Percentiles rank a stretch among this genome's conserved stretches.
These are phyloP conservation scores for Agaricales sp. DNA, from an alignment of 1,284 basidiomycete species.

Conservation along the genomic window DNA sequence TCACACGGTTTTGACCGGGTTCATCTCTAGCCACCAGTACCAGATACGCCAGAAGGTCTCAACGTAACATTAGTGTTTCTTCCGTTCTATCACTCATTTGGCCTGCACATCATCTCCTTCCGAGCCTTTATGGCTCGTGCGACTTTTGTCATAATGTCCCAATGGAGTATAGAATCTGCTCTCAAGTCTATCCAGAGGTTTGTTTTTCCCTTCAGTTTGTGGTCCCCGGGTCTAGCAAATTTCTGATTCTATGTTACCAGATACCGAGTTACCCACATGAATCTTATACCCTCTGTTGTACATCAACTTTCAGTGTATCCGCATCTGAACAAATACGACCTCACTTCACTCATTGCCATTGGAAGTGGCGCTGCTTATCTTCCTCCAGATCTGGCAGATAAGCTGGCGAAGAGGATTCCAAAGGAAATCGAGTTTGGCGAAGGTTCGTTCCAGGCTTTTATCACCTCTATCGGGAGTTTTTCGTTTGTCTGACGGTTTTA, in stretches of 20 bases:
- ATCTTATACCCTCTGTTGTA: conserved; percentile 53
- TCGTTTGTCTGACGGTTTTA: neutral
- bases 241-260: conserved; percentile 19
- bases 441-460: conserved; percentile 32
- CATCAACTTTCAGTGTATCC: conserved; percentile 55
- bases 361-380: conserved; percentile 59
- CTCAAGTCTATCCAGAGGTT: conserved; percentile 35
- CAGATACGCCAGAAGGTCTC: conserved; percentile 28
- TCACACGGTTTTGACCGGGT: neutral
- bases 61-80: conserved; percentile 45
- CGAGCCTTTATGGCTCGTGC: conserved; percentile 30
- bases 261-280: conserved; percentile 38
- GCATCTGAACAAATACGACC: conserved; percentile 34
- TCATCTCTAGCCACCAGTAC: conserved; percentile 31
- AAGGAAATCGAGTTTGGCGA: conserved; percentile 27
- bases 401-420: conserved; percentile 20
- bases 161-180: conserved; percentile 45
- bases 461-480: neutral
- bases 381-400: conserved; percentile 39
- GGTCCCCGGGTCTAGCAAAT: neutral
- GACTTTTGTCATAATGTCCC: conserved; percentile 44
- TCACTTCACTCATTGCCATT: conserved; percentile 37
- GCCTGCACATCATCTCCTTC: conserved; percentile 44
- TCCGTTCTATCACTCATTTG: conserved; percentile 63
- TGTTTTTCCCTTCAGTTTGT: conserved; percentile 9